Evolutionary conservation across 805 yeast species (phyloP), one percentile per base, ranked within the genome.

Genomic region (Candida sakaeoensis): DNA sequence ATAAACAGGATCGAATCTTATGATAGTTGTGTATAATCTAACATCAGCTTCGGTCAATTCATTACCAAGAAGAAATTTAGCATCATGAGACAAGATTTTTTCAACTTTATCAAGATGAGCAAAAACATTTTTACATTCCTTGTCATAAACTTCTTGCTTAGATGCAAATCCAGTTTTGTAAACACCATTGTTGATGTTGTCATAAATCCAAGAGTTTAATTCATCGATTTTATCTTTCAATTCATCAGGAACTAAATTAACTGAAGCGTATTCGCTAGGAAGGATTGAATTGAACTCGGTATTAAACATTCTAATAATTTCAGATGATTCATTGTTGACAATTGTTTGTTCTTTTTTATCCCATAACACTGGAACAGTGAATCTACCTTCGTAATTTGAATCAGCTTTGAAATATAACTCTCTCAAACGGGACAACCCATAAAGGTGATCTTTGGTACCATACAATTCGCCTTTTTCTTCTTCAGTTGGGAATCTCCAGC

Each of bases 301-400:
- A 59, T 86, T 83, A 48, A 91, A 68, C 69, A 89, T 85, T 51
- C 97, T 76, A 50, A 93, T 79, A 49, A 91, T 85, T 56, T 90
- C 97, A 24, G 91, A 73, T 45, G 95, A 82, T 63, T 91, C 98
- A 61, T 91, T 91, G 67, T 78, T 88, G 42, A 91, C 98, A 58
- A 91, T 85, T 1, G 95, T 85, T 40, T 78, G 64, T 23, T 76
- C 74, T 63, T 90, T 81, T 54, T 75, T 83, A 62, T 91, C 98
- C 93, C 95, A 91, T 51, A 91, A 70, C 2, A 90, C 85, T 1
- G 98, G 98, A 25, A 91, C 98, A 1, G 97, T 90, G 57, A 79
- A 85, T 47, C 97, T 72, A 3, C 95, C 96, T 12, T 61, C 65
- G 62, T 88, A 90, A 22, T 82, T 75, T 1, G 90, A 82, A 39